phyloP scores from a whole-genome alignment of 139 green algal species.

The Prasinococcaceae sp. region DNA sequence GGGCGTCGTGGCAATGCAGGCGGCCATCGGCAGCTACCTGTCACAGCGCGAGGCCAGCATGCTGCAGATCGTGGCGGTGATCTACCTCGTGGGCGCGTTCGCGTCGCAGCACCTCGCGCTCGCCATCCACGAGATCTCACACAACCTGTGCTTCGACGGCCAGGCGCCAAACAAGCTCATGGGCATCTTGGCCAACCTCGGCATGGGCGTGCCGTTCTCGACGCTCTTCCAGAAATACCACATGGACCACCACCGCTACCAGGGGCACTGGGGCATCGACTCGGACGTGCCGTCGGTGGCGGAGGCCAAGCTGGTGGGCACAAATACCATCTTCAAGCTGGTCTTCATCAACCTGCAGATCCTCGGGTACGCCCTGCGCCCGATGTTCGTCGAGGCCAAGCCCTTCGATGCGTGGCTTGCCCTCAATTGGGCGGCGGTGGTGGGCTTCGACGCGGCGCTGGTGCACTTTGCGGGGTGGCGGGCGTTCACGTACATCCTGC shows the following conservation, averaged over 20 bases:
- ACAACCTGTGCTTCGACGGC: conserved; percentile 43
- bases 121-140: conserved; percentile 51
- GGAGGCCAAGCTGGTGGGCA: conserved; percentile 25
- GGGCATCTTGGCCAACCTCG: conserved; percentile 37
- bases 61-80: conserved; percentile 22
- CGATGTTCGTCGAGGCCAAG: conserved; percentile 45
- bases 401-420: conserved; percentile 23
- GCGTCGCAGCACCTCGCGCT: conserved; percentile 49
- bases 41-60: conserved; percentile 28
- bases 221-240: conserved; percentile 57
- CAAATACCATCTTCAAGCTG: conserved; percentile 4
- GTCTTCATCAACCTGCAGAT: conserved; percentile 31
- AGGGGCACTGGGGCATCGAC: conserved; percentile 26
- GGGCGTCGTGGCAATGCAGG: conserved; percentile 30
- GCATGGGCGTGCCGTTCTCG: conserved; percentile 40
- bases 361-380: conserved; percentile 45
- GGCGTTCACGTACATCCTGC: conserved; percentile 36
- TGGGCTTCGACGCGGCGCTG: conserved; percentile 31
- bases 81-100: conserved; percentile 39
- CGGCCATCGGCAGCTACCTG: conserved; percentile 33
- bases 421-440: conserved; percentile 30
- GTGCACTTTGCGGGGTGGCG: conserved; percentile 25
- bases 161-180: conserved; percentile 37
- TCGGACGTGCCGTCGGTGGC: conserved; percentile 3
- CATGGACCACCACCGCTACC: conserved; percentile 49